These are phyloP conservation scores for Podospora tetraspora DNA, from an alignment of 495 filamentous ascomycete species.

Conservation along the genomic window DNA sequence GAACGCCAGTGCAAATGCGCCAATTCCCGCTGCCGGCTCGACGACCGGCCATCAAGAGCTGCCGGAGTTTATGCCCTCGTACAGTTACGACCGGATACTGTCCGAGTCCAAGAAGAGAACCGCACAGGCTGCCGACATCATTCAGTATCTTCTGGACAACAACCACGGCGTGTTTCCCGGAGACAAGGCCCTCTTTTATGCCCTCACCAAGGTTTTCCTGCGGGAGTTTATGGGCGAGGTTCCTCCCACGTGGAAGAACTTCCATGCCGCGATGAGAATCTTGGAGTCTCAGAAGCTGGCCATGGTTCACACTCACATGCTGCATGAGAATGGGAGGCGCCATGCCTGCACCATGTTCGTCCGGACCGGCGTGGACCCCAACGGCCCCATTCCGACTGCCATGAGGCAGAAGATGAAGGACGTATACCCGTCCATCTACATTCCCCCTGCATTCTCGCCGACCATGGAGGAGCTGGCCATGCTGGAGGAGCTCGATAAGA, in stretches of 20 bases:
- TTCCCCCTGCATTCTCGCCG: conserved; percentile 40
- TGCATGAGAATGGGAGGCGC: conserved; percentile 24
- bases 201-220: conserved; percentile 59
- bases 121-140: conserved; percentile 48
- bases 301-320: conserved; percentile 27
- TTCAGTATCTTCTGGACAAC: conserved; percentile 63
- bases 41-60: conserved; percentile 8
- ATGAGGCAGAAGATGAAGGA: conserved; percentile 42
- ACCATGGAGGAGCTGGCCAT: conserved; percentile 32
- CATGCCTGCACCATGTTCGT: conserved; percentile 24
- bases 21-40: not conserved
- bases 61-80: conserved; percentile 15
- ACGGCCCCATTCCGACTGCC: conserved; percentile 13
- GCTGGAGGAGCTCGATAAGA: conserved; percentile 24
- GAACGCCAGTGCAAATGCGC: not conserved
- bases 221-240: conserved; percentile 38
- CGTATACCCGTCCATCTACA: conserved; percentile 37
- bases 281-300: conserved; percentile 24
- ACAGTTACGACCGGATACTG: conserved; percentile 22
- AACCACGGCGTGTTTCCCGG: conserved; percentile 71
- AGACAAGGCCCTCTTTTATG: conserved; percentile 64
- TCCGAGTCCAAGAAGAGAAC: conserved; percentile 26
- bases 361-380: conserved; percentile 24
- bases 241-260: conserved; percentile 34
- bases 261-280: conserved; percentile 44